Conservation (phyloP, 2,329 filamentous ascomycete genomes). For the Diaporthe vaccinii region DNA sequence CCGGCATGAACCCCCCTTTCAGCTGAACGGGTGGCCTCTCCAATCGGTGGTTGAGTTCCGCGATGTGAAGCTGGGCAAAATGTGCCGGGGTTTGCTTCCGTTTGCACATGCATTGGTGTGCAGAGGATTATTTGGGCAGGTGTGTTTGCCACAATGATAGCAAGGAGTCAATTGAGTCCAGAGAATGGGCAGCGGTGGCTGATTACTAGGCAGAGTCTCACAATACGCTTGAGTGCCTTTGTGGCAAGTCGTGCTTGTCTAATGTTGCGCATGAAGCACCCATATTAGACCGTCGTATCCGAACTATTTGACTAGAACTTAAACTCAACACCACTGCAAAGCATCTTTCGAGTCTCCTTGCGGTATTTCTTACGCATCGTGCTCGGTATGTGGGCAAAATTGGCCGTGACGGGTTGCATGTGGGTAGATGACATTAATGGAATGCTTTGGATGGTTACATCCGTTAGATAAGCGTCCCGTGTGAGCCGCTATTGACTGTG, state of each 20-base stretch:
- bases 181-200: neutral
- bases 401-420: neutral
- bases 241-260: neutral
- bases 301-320: neutral
- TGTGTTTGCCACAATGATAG: neutral
- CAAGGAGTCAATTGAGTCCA: neutral
- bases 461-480: neutral
- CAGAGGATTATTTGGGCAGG: neutral
- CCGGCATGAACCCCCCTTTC: constrained; percentile 26
- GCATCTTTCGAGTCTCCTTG: neutral
- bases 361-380: neutral
- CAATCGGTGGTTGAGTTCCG: neutral
- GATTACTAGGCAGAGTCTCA: neutral
- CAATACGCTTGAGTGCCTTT: neutral
- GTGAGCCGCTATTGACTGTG: neutral
- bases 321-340: neutral
- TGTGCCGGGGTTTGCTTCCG: neutral
- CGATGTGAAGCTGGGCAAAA: neutral
- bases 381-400: constrained; percentile 16
- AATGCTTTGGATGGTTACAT: constrained; percentile 5
- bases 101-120: neutral
- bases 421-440: neutral
- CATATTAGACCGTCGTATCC: neutral
- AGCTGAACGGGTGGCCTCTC: constrained; percentile 12
- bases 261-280: neutral